phyloP scores from a whole-genome alignment of 2,329 filamentous ascomycete species.

The Lithohypha guttulata region DNA sequence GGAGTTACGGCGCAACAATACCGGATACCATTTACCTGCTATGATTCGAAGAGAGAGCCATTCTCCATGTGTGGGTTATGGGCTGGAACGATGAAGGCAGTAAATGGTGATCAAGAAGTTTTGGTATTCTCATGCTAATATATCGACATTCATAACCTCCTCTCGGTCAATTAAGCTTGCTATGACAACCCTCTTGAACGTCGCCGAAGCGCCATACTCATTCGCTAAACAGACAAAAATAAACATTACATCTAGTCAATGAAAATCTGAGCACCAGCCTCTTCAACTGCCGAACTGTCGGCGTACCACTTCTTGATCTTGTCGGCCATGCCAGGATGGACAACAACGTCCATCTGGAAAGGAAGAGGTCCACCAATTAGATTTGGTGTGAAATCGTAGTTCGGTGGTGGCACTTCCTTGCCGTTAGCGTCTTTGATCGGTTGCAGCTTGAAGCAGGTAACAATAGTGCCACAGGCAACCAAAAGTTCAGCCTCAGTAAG shows the following conservation, averaged over 20 bases:
- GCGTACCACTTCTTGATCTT: conserved; percentile 21
- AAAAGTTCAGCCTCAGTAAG: conserved; percentile 22
- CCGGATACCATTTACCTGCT: too few species aligned
- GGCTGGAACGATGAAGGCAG: too few species aligned
- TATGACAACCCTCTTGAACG: too few species aligned
- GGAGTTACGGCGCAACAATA: too few species aligned
- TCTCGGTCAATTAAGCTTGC: too few species aligned
- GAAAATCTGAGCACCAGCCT: conserved; percentile 14
- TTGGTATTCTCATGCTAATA: too few species aligned
- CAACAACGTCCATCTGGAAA: conserved; percentile 23
- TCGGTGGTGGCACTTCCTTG: conserved; percentile 18
- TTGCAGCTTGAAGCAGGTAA: conserved; percentile 21
- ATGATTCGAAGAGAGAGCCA: too few species aligned
- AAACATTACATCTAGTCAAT: conserved; percentile 1
- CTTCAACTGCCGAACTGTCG: conserved; percentile 20
- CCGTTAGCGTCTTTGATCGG: conserved; percentile 20
- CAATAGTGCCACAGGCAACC: conserved; percentile 21
- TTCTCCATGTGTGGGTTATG: too few species aligned
- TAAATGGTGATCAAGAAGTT: too few species aligned
- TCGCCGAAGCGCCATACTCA: conserved; percentile 3
- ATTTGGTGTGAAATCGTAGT: conserved; percentile 20
- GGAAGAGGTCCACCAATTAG: conserved; percentile 22
- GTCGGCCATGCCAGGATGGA: conserved; percentile 19
- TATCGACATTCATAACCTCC: too few species aligned
- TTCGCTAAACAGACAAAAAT: not conserved